phyloP scores from a whole-genome alignment of 163 green algal species.

The Smithsoniella earleae region DNA sequence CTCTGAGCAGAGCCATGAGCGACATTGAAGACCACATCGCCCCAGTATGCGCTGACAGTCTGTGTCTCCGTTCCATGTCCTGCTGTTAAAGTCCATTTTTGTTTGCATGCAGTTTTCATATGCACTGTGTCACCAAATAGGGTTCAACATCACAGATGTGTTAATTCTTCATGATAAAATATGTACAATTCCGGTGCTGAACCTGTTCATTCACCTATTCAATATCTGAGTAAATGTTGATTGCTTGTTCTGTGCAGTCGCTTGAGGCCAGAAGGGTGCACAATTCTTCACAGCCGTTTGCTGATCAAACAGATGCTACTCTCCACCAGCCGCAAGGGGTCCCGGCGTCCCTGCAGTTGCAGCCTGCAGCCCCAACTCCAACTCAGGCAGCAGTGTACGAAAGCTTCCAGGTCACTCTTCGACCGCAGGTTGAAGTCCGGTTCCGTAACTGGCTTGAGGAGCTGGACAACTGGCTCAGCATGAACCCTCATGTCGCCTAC shows the following conservation, averaged over 20 bases:
- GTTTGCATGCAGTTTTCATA: too few relatives aligned
- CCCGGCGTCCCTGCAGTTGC: constrained; percentile 2
- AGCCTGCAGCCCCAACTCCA: not conserved
- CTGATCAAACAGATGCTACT: constrained; percentile 1
- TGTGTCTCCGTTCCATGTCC: too few relatives aligned
- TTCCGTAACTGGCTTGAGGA: constrained; percentile 27
- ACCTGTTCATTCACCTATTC: too few relatives aligned
- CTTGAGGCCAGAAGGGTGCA: constrained; percentile 1
- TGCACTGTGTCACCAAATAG: too few relatives aligned
- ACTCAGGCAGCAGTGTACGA: constrained; percentile 24
- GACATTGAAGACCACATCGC: constrained; percentile 29
- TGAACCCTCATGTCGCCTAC: constrained; percentile 6
- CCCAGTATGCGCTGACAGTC: not conserved
- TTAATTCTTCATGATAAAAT: too few relatives aligned
- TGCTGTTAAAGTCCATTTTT: too few relatives aligned
- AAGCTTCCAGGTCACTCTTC: constrained; percentile 10
- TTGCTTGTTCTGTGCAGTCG: not conserved
- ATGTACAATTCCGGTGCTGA: too few relatives aligned
- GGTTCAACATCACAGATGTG: too few relatives aligned
- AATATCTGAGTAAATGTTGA: too few relatives aligned
- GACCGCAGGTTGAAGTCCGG: constrained; percentile 5
- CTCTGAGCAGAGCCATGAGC: not conserved
- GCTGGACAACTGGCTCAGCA: constrained; percentile 5
- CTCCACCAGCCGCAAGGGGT: constrained; percentile 1
- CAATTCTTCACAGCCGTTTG: constrained; percentile 5